phyloP scores from a whole-genome alignment of 257 asterid genomes.

The Jaltomata sinuosa region DNA sequence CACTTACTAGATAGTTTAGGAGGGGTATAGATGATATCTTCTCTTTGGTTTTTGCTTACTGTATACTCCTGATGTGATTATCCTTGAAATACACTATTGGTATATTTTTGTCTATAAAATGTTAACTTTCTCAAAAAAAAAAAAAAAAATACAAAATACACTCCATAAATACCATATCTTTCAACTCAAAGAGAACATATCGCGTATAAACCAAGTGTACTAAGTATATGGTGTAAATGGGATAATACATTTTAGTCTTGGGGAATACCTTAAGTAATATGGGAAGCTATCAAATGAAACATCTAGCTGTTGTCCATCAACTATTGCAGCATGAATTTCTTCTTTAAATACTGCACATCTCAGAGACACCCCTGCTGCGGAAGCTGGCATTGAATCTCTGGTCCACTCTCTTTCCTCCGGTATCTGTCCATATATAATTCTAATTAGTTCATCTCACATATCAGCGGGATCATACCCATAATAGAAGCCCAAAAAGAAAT shows the following conservation, averaged over 20 bases:
- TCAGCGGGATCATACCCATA: not conserved
- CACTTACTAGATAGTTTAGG: no score
- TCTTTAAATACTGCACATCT: slow-evolving; percentile 55
- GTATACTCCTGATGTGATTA: no score
- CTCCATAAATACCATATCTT: not conserved
- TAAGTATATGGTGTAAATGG: not conserved
- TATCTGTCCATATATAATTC: slow-evolving; percentile 19
- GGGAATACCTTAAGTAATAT: slow-evolving; percentile 62
- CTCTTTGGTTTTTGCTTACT: no score
- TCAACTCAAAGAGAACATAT: not conserved
- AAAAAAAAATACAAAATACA: not conserved
- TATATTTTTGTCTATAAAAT: no score
- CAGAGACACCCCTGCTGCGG: slow-evolving; percentile 46
- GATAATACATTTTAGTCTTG: not conserved
- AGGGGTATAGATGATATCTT: no score
- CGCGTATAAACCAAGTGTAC: not conserved
- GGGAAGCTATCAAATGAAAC: slow-evolving; percentile 86
- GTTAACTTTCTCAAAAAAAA: no score
- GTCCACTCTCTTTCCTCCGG: slow-evolving; percentile 60
- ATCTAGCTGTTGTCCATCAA: slow-evolving; percentile 49
- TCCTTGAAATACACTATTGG: no score
- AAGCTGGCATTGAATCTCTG: slow-evolving; percentile 38
- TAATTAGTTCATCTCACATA: slow-evolving; percentile 7
- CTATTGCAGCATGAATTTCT: slow-evolving; percentile 42
- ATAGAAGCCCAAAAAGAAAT: slow-evolving; percentile 4